A percentile compares a stretch with the other conserved stretches of the same genome.
phyloP scores from a whole-genome alignment of 768 basidiomycete genomes.

The Calocybe gangraenosa region DNA sequence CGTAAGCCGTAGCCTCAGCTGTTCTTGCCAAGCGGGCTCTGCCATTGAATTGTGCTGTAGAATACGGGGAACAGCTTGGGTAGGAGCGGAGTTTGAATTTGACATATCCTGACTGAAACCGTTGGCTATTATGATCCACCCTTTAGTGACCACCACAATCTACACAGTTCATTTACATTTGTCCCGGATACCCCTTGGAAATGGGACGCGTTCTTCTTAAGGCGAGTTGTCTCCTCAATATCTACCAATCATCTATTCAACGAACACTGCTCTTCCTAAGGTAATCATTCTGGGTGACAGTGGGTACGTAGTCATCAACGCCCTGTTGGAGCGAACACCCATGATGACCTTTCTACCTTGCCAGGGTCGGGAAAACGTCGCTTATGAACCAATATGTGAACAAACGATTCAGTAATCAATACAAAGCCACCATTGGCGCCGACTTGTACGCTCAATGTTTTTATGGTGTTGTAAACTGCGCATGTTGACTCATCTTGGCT shows the following conservation, averaged over 20 bases:
- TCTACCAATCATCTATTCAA: not conserved
- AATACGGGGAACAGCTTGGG: conserved; percentile 12
- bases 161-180: conserved; percentile 14
- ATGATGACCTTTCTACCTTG: not conserved
- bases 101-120: conserved; percentile 23
- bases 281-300: conserved; percentile 99
- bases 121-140: conserved; percentile 2
- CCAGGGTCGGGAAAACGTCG: conserved; percentile 96
- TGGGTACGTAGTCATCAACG: conserved; percentile 53
- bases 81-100: conserved; percentile 39
- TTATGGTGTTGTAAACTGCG: conserved; percentile 8
- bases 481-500: conserved; percentile 18
- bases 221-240: conserved; percentile 33
- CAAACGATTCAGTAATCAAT: conserved; percentile 99
- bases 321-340: conserved; percentile 10
- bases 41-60: conserved; percentile 45
- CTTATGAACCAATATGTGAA: conserved; percentile 99
- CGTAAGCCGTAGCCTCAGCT: conserved; percentile 70
- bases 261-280: conserved; percentile 34
- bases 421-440: conserved; percentile 98
- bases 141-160: conserved; percentile 18
- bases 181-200: conserved; percentile 20
- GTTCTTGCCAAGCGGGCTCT: conserved; percentile 83
- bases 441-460: conserved; percentile 69
- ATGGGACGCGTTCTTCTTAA: conserved; percentile 90